Conservation (phyloP, 2,329 filamentous ascomycete species). For the Septoria linicola region DNA sequence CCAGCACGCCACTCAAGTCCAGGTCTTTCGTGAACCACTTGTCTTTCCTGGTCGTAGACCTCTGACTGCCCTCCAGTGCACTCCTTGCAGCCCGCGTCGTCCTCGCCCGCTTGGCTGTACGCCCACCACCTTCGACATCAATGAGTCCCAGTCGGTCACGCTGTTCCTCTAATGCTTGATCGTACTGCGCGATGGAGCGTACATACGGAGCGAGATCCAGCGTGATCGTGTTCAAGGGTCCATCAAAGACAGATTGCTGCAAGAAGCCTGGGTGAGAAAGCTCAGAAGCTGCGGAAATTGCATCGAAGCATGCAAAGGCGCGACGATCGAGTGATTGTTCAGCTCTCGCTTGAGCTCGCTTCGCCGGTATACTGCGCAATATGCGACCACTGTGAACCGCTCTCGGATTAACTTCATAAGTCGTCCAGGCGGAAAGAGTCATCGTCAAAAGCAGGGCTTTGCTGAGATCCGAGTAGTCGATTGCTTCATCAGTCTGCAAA, state of each 20-base stretch:
- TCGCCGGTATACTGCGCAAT: constrained; percentile 12
- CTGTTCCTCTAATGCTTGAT: constrained; percentile 68
- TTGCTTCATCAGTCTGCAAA: constrained; percentile 51
- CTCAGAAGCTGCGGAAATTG: constrained; percentile 46
- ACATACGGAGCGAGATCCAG: constrained; percentile 86
- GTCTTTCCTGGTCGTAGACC: constrained; percentile 66
- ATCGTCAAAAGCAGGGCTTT: constrained; percentile 36
- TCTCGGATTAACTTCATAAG: constrained; percentile 5
- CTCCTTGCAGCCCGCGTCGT: constrained; percentile 73
- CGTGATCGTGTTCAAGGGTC: constrained; percentile 63
- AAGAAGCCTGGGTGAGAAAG: constrained; percentile 47
- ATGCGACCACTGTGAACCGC: constrained; percentile 9
- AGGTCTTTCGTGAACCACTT: constrained; percentile 67
- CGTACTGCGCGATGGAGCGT: constrained; percentile 77
- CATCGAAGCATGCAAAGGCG: constrained; percentile 53
- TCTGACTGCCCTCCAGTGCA: constrained; percentile 66
- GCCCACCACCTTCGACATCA: constrained; percentile 56
- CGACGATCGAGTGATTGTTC: constrained; percentile 35
- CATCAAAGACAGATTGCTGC: constrained; percentile 73
- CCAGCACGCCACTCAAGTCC: constrained; percentile 62
- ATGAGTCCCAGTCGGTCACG: constrained; percentile 63
- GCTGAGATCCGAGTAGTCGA: constrained; percentile 47
- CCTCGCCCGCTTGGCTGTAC: constrained; percentile 57
- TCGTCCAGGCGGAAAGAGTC: constrained; percentile 27
- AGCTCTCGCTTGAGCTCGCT: neutral